Conservation (phyloP, 345 rosid species). For the Iberis pinnata region DNA sequence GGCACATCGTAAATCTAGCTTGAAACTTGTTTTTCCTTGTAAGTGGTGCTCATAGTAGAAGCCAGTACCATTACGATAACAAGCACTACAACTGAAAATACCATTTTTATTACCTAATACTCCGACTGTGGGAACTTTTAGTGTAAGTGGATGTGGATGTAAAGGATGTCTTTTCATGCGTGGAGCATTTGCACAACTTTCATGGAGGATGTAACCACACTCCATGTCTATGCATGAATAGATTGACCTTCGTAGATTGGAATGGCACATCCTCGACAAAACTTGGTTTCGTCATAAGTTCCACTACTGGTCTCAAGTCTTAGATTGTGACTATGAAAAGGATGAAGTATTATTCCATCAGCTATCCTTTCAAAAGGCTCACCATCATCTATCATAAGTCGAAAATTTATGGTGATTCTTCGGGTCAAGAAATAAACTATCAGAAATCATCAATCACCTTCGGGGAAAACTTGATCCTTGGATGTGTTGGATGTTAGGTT, state of each 20-base stretch:
- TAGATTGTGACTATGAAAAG: background rate
- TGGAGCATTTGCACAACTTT: background rate
- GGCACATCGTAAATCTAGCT: background rate
- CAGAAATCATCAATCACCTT: no score
- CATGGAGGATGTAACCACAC: background rate
- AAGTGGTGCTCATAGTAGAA: background rate
- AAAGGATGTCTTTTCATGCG: background rate
- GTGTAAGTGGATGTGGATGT: background rate
- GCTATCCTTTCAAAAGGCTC: constrained; percentile 2
- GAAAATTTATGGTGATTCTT: no score
- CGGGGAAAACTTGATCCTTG: no score
- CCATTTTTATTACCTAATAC: background rate
- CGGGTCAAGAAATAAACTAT: no score
- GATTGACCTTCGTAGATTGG: background rate
- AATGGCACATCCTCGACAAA: background rate
- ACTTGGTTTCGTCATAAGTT: background rate
- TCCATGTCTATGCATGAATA: constrained; percentile 1
- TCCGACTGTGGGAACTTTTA: background rate
- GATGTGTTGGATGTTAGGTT: no score
- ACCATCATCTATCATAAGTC: no score
- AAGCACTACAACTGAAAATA: background rate
- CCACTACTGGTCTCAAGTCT: background rate
- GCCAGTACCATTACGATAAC: background rate
- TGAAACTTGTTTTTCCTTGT: background rate
- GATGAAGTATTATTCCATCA: background rate